phyloP scores from a whole-genome alignment of 2,329 filamentous ascomycete genomes.

The Colletotrichum trifolii region DNA sequence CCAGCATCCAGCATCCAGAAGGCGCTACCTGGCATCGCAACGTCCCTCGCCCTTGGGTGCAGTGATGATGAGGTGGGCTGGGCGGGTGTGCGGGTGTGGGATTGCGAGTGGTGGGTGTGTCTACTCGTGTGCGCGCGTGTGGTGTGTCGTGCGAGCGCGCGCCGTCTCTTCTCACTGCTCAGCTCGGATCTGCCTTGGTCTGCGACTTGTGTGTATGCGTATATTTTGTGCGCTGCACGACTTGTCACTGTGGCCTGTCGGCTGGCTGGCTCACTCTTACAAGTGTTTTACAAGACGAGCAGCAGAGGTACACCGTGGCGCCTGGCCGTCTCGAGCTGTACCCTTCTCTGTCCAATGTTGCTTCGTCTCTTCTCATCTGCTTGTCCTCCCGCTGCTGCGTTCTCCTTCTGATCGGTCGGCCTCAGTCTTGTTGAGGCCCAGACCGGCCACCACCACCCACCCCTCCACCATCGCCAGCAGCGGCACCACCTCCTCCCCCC shows the following conservation, averaged over 20 bases:
- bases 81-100: slow-evolving; percentile 17
- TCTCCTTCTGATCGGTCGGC: slow-evolving; percentile 32
- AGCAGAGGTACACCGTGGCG: slow-evolving; percentile 31
- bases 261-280: slow-evolving; percentile 19
- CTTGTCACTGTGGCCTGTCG: slow-evolving; percentile 24
- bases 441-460: slow-evolving; percentile 26
- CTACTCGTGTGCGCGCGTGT: slow-evolving; percentile 1
- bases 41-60: slow-evolving; percentile 10
- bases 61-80: slow-evolving; percentile 12
- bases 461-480: slow-evolving; percentile 1
- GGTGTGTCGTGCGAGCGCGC: too few relatives aligned
- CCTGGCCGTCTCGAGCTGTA: slow-evolving; percentile 26
- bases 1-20: background rate
- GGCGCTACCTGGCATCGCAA: slow-evolving; percentile 12
- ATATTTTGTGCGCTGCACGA: slow-evolving; percentile 22
- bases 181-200: too few relatives aligned
- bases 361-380: slow-evolving; percentile 14
- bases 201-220: background rate
- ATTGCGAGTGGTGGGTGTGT: slow-evolving; percentile 4
- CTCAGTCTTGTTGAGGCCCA: slow-evolving; percentile 29
- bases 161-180: too few relatives aligned
- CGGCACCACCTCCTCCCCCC: background rate
- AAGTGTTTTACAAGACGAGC: slow-evolving; percentile 1
- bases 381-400: background rate
- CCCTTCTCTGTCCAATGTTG: slow-evolving; percentile 27